These are phyloP conservation scores for Sabuloglossum arenarium DNA, from an alignment of 495 filamentous ascomycete genomes.

Conservation along the genomic window DNA sequence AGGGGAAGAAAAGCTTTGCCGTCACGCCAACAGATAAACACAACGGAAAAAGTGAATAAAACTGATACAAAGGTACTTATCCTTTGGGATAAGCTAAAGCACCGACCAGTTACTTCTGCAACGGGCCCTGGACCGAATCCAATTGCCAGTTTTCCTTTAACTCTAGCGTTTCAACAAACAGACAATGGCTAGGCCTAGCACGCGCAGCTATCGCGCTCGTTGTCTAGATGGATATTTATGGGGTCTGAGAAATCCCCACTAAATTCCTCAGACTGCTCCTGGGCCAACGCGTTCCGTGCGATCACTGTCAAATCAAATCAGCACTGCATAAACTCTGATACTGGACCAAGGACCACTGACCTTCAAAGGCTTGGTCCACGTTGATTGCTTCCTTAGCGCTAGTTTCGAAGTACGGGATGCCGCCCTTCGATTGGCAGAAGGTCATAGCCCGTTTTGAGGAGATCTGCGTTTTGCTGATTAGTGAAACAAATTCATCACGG, in stretches of 20 bases:
- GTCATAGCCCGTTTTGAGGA: constrained; percentile 88
- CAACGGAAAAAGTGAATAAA: neutral
- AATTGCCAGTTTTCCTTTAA: neutral
- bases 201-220: constrained; percentile 75
- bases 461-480: constrained; percentile 29
- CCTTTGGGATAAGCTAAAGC: neutral
- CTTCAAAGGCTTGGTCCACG: constrained; percentile 96
- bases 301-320: constrained; percentile 41
- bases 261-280: constrained; percentile 89
- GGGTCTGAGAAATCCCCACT: constrained; percentile 89
- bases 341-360: constrained; percentile 24
- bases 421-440: constrained; percentile 93
- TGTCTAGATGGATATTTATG: constrained; percentile 90
- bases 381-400: constrained; percentile 98
- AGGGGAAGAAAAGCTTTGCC: neutral
- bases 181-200: constrained; percentile 30
- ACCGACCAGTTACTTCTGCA: neutral
- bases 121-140: neutral
- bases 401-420: constrained; percentile 96
- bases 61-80: neutral
- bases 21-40: neutral
- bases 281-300: constrained; percentile 79
- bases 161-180: neutral
- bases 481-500: constrained; percentile 2
- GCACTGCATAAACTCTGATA: neutral